phyloP scores from a whole-genome alignment of 352 stramenopile species.

The Phytophthora constricta region DNA sequence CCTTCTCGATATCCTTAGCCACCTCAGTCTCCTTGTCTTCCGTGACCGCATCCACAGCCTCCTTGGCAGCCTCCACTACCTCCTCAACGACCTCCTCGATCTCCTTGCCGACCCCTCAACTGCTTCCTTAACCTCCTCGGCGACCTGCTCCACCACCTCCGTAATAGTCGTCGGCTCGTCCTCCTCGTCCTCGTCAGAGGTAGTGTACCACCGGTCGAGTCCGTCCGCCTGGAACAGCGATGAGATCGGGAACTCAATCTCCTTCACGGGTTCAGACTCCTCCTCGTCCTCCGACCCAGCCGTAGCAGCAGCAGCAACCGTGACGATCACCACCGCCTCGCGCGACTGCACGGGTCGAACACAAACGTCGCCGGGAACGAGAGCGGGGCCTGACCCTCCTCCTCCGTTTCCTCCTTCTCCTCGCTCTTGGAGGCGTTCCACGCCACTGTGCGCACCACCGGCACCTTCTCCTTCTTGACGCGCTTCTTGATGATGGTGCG shows the following conservation, averaged over 20 bases:
- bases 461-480: slow-evolving; percentile 60
- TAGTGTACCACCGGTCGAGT: slow-evolving; percentile 79
- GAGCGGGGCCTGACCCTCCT: slow-evolving; percentile 9
- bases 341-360: slow-evolving; percentile 87
- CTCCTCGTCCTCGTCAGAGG: slow-evolving; percentile 53
- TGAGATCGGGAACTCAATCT: slow-evolving; percentile 80
- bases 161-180: slow-evolving; percentile 44
- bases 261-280: slow-evolving; percentile 68
- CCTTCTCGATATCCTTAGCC: not conserved
- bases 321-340: slow-evolving; percentile 78
- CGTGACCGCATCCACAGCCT: not conserved
- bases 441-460: slow-evolving; percentile 46
- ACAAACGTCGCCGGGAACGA: slow-evolving; percentile 75
- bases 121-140: slow-evolving; percentile 20
- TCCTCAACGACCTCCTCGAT: not conserved
- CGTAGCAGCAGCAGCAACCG: slow-evolving; percentile 43
- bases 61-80: slow-evolving; percentile 3
- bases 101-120: slow-evolving; percentile 17
- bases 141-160: slow-evolving; percentile 34
- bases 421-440: slow-evolving; percentile 36
- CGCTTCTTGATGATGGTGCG: slow-evolving; percentile 61
- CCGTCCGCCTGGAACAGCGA: slow-evolving; percentile 68
- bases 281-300: slow-evolving; percentile 49
- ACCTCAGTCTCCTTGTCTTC: slow-evolving; percentile 22
- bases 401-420: slow-evolving; percentile 16